Conservation (phyloP, 495 filamentous ascomycete genomes). For the Tuber magnatum region DNA sequence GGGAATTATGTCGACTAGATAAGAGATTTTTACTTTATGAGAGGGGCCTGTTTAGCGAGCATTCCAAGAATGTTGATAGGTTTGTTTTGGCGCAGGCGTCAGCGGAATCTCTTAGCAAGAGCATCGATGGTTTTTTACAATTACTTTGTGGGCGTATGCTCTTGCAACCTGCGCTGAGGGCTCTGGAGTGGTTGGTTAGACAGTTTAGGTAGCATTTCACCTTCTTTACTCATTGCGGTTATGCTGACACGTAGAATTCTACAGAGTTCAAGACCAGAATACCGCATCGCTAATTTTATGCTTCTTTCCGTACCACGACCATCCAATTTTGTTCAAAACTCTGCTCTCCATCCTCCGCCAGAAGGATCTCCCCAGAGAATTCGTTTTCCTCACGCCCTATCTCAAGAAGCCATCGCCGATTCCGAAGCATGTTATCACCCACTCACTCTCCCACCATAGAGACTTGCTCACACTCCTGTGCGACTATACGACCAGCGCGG, state of each 20-base stretch:
- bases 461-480: slow-evolving; percentile 66
- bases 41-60: slow-evolving; percentile 73
- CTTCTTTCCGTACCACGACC: slow-evolving; percentile 85
- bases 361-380: slow-evolving; percentile 45
- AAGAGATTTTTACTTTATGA: slow-evolving; percentile 61
- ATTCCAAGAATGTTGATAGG: slow-evolving; percentile 81
- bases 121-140: slow-evolving; percentile 70
- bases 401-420: slow-evolving; percentile 63
- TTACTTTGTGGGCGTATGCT: slow-evolving; percentile 67
- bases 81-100: slow-evolving; percentile 71
- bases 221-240: background rate
- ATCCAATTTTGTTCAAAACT: slow-evolving; percentile 73
- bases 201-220: slow-evolving; percentile 66
- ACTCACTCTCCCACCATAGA: slow-evolving; percentile 65
- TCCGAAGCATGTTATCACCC: slow-evolving; percentile 69
- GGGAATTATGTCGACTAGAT: slow-evolving; percentile 83
- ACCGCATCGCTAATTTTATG: slow-evolving; percentile 69
- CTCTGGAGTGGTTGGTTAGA: slow-evolving; percentile 88
- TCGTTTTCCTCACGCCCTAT: slow-evolving; percentile 79
- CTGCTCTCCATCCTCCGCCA: slow-evolving; percentile 63
- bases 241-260: slow-evolving; percentile 39
- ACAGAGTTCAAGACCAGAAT: slow-evolving; percentile 86
- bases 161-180: slow-evolving; percentile 77
- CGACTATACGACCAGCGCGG: slow-evolving; percentile 62
- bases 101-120: slow-evolving; percentile 70